A percentile compares a stretch with the other conserved stretches of the same genome.
phyloP scores from a whole-genome alignment of 2,329 filamentous ascomycete genomes.

The Arthrinium puccinioides region DNA sequence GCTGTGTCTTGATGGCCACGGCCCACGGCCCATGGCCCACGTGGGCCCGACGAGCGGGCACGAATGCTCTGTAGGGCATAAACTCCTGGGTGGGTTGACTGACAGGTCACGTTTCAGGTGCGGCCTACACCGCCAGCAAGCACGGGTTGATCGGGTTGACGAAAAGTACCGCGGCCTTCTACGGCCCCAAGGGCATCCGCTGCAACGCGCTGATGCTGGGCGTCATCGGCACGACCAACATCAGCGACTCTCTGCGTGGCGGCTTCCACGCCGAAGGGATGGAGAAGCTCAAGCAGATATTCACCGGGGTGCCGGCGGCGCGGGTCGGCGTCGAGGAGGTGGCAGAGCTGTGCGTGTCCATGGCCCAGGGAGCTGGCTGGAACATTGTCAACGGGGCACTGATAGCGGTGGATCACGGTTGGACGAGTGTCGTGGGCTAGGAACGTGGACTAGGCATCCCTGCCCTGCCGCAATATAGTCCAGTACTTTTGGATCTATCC shows the following conservation, averaged over 20 bases:
- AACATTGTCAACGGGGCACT: background rate
- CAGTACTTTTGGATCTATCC: no score
- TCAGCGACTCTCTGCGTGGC: slow-evolving; percentile 31
- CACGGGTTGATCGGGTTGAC: slow-evolving; percentile 46
- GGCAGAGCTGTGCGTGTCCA: background rate
- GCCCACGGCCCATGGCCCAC: no score
- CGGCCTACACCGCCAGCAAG: slow-evolving; percentile 37
- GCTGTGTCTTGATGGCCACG: no score
- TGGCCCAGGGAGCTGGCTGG: background rate
- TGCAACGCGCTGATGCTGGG: slow-evolving; percentile 42
- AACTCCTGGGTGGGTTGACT: no score
- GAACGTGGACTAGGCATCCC: no score
- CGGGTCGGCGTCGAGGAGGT: background rate
- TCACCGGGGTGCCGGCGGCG: background rate
- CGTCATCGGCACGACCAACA: slow-evolving; percentile 45
- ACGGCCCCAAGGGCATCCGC: slow-evolving; percentile 44
- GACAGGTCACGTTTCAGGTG: no score
- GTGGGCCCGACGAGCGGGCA: no score
- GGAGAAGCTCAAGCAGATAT: background rate
- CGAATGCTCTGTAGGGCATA: no score
- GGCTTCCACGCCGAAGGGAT: slow-evolving; percentile 24
- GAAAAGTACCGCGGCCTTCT: slow-evolving; percentile 50
- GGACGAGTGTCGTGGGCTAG: background rate
- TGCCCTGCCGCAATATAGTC: no score
- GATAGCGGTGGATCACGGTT: background rate